Evolutionary conservation across 345 rosid species (phyloP).

Genomic region (Citrus maxima): DNA sequence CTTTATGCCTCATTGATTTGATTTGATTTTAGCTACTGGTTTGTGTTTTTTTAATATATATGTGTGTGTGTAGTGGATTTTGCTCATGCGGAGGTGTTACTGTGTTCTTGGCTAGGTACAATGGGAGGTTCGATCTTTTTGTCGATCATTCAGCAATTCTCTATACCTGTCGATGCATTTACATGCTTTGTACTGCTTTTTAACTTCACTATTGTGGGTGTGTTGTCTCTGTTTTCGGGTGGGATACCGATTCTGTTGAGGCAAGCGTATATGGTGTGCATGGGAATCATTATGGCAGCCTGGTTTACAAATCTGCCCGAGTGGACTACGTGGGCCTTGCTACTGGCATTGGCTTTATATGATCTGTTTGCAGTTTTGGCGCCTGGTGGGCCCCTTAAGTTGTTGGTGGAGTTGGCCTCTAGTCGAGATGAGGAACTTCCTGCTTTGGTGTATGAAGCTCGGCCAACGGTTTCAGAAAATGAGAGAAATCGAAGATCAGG

Average conservation of each 20-base stretch:
- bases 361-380: conserved; percentile 93
- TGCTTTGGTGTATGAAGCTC: conserved; percentile 90
- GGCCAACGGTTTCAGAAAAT: conserved; percentile 60
- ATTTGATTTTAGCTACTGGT: not conserved
- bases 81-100: not conserved
- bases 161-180: conserved; percentile 78
- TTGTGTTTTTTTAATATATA: not conserved
- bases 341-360: conserved; percentile 86
- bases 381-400: conserved; percentile 95
- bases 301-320: conserved; percentile 96
- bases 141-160: conserved; percentile 75
- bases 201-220: conserved; percentile 85
- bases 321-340: conserved; percentile 92
- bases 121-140: conserved; percentile 93
- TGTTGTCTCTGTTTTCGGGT: conserved; percentile 69
- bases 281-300: conserved; percentile 87
- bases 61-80: not conserved
- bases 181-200: conserved; percentile 67
- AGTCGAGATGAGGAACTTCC: conserved; percentile 92
- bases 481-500: conserved; percentile 41
- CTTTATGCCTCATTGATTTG: not conserved
- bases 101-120: conserved; percentile 43
- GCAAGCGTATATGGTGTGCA: conserved; percentile 83
- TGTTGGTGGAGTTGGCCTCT: conserved; percentile 88
- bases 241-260: conserved; percentile 75